phyloP scores from a whole-genome alignment of 1,284 basidiomycete species.

The Trichosporon sp. region DNA sequence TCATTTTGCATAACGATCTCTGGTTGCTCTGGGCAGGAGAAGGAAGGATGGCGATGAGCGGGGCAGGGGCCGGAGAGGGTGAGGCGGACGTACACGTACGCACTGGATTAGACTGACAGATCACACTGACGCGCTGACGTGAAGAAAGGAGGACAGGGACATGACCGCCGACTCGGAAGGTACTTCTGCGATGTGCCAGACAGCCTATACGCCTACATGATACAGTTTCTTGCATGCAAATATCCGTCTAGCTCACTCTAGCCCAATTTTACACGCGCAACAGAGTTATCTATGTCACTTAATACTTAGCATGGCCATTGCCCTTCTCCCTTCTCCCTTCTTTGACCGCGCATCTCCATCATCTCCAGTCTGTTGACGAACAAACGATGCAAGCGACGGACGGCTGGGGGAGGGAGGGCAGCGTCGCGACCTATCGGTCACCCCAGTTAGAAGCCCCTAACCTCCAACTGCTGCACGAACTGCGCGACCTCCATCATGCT shows the following conservation, averaged over 20 bases:
- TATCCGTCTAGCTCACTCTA: slow-evolving; percentile 1
- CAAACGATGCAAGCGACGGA: no score
- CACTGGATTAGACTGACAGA: background rate
- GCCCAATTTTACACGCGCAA: background rate
- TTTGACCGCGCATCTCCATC: no score
- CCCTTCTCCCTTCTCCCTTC: no score
- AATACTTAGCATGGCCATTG: background rate
- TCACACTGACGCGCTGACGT: background rate
- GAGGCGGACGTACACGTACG: no score
- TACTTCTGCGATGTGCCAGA: no score
- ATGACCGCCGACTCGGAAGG: no score
- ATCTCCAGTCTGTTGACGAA: no score
- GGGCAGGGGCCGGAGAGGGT: no score
- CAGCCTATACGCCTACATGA: background rate
- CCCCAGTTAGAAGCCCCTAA: background rate
- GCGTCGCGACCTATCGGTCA: no score
- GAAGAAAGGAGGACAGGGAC: no score
- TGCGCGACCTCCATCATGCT: background rate
- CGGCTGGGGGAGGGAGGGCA: no score
- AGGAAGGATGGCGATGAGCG: background rate
- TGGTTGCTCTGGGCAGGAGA: background rate
- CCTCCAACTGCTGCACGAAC: slow-evolving; percentile 9
- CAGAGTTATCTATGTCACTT: background rate
- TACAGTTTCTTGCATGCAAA: slow-evolving; percentile 1
- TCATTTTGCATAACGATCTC: background rate